phyloP scores from a whole-genome alignment of 176 grass and related monocot genomes.

The Avena atlantica region DNA sequence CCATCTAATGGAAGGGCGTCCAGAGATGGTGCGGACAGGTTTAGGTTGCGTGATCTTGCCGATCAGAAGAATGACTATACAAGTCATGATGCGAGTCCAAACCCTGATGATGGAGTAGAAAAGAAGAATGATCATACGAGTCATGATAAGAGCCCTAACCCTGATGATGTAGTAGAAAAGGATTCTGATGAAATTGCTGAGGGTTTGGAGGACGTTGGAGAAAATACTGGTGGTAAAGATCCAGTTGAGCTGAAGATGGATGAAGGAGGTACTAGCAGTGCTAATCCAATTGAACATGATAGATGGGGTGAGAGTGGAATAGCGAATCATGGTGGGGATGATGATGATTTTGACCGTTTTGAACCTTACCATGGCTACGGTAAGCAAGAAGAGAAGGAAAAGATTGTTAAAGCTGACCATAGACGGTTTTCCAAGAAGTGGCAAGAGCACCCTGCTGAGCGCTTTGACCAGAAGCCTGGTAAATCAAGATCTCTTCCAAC shows the following conservation, averaged over 20 bases:
- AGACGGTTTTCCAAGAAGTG: slow-evolving; percentile 33
- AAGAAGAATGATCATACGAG: background rate
- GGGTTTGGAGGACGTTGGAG: slow-evolving; percentile 18
- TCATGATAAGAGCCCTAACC: background rate
- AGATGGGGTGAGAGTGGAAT: slow-evolving; percentile 57
- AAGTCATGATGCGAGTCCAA: slow-evolving; percentile 15
- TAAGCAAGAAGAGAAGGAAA: slow-evolving; percentile 47
- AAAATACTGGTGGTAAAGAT: slow-evolving; percentile 33
- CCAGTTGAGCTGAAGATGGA: slow-evolving; percentile 30
- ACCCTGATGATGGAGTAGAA: slow-evolving; percentile 35
- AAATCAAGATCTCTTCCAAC: slow-evolving; percentile 41
- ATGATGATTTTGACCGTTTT: slow-evolving; percentile 52
- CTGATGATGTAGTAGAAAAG: slow-evolving; percentile 36
- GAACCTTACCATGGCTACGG: slow-evolving; percentile 63
- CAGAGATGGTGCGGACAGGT: slow-evolving; percentile 37
- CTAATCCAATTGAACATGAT: slow-evolving; percentile 55
- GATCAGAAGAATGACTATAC: slow-evolving; percentile 22
- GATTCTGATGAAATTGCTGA: slow-evolving; percentile 10
- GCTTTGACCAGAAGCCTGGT: slow-evolving; percentile 38
- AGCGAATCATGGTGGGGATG: slow-evolving; percentile 34
- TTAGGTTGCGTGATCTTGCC: slow-evolving; percentile 38
- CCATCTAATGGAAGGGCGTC: slow-evolving; percentile 23
- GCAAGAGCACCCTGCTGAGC: slow-evolving; percentile 33
- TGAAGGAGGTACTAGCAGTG: slow-evolving; percentile 31
- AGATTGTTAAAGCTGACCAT: slow-evolving; percentile 36